phyloP scores from a whole-genome alignment of 176 grass and related monocot species.

The Saccharum officinarum region DNA sequence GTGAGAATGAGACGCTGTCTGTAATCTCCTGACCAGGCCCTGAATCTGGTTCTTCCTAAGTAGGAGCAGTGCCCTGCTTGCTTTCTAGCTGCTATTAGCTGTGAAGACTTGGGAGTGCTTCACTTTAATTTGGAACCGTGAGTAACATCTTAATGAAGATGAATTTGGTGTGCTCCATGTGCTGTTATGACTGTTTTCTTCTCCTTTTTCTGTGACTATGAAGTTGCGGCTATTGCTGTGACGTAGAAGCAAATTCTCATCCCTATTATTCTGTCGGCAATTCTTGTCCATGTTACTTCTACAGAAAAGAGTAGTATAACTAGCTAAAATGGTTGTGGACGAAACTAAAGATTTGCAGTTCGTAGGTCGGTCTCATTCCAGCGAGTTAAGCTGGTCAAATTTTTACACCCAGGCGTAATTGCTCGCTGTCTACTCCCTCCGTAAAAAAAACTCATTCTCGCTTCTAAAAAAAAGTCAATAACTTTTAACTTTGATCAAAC shows the following conservation, averaged over 20 bases:
- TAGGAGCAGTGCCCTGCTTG: too few species aligned
- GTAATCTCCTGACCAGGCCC: background rate
- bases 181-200: too few species aligned
- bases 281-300: background rate
- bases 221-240: background rate
- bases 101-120: background rate
- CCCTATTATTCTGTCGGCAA: background rate
- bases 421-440: background rate
- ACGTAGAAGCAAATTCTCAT: too few species aligned
- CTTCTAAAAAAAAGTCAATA: too few species aligned
- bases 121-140: background rate
- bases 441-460: too few species aligned
- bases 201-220: background rate
- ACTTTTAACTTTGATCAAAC: too few species aligned
- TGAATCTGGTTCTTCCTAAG: slow-evolving; percentile 11
- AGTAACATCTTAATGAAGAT: background rate
- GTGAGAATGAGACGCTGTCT: slow-evolving; percentile 15
- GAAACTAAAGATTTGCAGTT: too few species aligned
- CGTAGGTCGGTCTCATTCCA: background rate
- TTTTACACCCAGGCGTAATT: background rate
- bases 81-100: background rate
- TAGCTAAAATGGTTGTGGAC: too few species aligned
- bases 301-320: background rate
- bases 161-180: background rate
- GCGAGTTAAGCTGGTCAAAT: background rate